A percentile compares a stretch with the other conserved stretches of the same genome.
Evolutionary conservation across 805 yeast genomes (phyloP).

Genomic region (Cyberlindnera xishuangbannaensis): DNA sequence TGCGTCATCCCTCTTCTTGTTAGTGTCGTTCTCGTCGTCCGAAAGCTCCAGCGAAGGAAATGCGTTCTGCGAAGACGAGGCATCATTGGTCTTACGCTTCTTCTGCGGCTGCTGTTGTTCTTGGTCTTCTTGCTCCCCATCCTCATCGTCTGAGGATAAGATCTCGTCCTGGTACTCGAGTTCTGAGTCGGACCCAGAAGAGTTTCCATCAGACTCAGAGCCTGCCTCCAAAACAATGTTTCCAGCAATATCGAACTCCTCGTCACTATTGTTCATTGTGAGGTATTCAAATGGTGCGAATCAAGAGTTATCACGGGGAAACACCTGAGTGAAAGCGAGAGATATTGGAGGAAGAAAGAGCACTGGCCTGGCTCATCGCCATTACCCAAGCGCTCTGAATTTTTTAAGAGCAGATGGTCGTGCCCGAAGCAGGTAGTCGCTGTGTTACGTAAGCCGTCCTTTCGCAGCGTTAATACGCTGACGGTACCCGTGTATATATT

Average conservation of each 20-base stretch:
- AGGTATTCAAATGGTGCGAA: too few relatives aligned
- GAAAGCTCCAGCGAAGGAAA: slow-evolving; percentile 52
- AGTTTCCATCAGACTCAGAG: slow-evolving; percentile 32
- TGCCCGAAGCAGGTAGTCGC: too few relatives aligned
- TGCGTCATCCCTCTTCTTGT: slow-evolving; percentile 34
- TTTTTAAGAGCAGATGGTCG: too few relatives aligned
- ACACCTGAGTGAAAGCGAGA: background rate
- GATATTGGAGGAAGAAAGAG: too few relatives aligned
- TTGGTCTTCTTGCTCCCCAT: too few relatives aligned
- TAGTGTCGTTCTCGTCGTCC: slow-evolving; percentile 38
- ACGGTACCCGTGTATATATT: too few relatives aligned
- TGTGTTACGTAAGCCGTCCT: too few relatives aligned
- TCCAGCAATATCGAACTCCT: slow-evolving; percentile 57
- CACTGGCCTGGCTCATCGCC: too few relatives aligned
- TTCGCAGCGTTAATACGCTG: too few relatives aligned
- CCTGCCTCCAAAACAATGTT: slow-evolving; percentile 45
- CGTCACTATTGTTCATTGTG: slow-evolving; percentile 21
- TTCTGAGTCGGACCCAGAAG: slow-evolving; percentile 25
- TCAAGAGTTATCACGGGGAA: background rate
- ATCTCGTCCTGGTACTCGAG: slow-evolving; percentile 49
- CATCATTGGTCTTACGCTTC: slow-evolving; percentile 21
- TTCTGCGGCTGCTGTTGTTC: slow-evolving; percentile 28
- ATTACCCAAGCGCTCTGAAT: too few relatives aligned
- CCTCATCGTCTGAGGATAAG: slow-evolving; percentile 43
- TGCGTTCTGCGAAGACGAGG: slow-evolving; percentile 6